Conservation (phyloP, 805 yeast species). For the Yueomyces sp. region DNA sequence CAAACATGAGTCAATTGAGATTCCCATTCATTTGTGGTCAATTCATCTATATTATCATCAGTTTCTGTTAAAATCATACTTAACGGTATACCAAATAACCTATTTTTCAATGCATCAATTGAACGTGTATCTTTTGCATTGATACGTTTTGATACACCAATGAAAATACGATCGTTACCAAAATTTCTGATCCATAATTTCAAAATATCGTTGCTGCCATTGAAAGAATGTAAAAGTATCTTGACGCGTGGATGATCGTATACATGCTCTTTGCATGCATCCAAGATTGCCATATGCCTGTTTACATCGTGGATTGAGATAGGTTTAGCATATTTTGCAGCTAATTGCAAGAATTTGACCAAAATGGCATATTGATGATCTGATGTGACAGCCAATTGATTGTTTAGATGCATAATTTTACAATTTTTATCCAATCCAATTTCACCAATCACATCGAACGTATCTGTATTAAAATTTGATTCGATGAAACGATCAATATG, state of each 20-base stretch:
- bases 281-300: slow-evolving; percentile 51
- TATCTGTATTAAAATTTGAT: slow-evolving; percentile 6
- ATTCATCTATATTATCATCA: not conserved
- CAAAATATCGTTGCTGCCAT: slow-evolving; percentile 69
- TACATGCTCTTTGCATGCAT: slow-evolving; percentile 17
- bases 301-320: slow-evolving; percentile 80
- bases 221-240: slow-evolving; percentile 70
- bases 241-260: slow-evolving; percentile 13
- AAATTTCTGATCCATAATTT: slow-evolving; percentile 6
- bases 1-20: too few species aligned
- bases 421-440: slow-evolving; percentile 79
- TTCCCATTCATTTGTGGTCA: not conserved
- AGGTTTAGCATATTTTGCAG: slow-evolving; percentile 33
- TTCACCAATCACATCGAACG: slow-evolving; percentile 55
- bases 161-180: slow-evolving; percentile 15
- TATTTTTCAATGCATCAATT: not conserved
- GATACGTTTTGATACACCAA: slow-evolving; percentile 18
- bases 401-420: slow-evolving; percentile 29
- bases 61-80: not conserved
- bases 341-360: slow-evolving; percentile 37
- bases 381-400: slow-evolving; percentile 42
- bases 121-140: slow-evolving; percentile 2
- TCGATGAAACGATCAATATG: slow-evolving; percentile 25
- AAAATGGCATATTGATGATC: slow-evolving; percentile 55
- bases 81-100: not conserved